Conservation (phyloP, 768 basidiomycete genomes). For the Tricholoma terreum region DNA sequence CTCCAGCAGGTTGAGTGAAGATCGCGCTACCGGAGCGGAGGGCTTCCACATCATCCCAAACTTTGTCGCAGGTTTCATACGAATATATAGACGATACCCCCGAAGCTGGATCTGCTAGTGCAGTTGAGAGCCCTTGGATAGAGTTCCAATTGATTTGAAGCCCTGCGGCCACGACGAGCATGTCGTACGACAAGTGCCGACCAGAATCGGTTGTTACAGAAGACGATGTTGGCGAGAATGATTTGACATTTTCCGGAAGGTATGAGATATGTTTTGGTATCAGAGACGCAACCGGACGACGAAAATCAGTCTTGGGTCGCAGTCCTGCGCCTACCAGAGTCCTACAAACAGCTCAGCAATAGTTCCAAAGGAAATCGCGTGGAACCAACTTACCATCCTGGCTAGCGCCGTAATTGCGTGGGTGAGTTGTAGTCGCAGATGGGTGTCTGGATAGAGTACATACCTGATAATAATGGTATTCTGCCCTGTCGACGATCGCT, state of each 20-base stretch:
- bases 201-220: slow-evolving; percentile 72
- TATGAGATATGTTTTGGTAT: slow-evolving; percentile 73
- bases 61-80: slow-evolving; percentile 85
- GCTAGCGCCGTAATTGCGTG: slow-evolving; percentile 40
- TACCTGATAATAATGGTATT: slow-evolving; percentile 85
- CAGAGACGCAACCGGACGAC: slow-evolving; percentile 61
- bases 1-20: slow-evolving; percentile 92
- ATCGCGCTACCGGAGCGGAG: slow-evolving; percentile 79
- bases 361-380: not conserved
- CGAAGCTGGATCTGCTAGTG: slow-evolving; percentile 71
- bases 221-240: slow-evolving; percentile 75
- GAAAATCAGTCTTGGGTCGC: slow-evolving; percentile 62
- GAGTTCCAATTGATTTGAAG: slow-evolving; percentile 82
- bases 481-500: slow-evolving; percentile 78
- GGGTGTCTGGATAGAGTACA: slow-evolving; percentile 5
- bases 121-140: slow-evolving; percentile 70
- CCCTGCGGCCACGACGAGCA: slow-evolving; percentile 85
- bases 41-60: slow-evolving; percentile 77
- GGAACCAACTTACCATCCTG: slow-evolving; percentile 72
- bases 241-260: slow-evolving; percentile 64
- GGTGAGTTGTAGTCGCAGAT: not conserved
- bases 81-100: slow-evolving; percentile 93
- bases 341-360: slow-evolving; percentile 41
- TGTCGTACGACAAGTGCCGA: slow-evolving; percentile 73
- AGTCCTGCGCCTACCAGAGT: slow-evolving; percentile 93